Percentiles rank a stretch among this genome's conserved stretches.
Conservation (phyloP, 306 rosid species). For the Lupinus albus region DNA sequence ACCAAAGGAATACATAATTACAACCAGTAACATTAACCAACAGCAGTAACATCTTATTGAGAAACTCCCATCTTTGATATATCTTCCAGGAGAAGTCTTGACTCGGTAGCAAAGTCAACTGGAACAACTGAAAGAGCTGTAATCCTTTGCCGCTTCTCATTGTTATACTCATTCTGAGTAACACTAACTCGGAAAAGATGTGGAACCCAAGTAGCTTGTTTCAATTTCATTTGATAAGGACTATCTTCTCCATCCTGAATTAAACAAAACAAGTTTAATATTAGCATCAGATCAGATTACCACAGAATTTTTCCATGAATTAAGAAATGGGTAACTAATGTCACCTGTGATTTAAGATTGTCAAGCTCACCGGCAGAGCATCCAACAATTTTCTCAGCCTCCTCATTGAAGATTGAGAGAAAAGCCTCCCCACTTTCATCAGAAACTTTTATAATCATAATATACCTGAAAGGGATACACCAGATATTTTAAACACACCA, state of each 20-base stretch:
- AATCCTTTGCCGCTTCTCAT: constrained; percentile 81
- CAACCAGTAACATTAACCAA: constrained; percentile 21
- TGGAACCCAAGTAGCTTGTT: constrained; percentile 80
- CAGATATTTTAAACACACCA: neutral
- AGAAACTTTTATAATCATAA: constrained; percentile 55
- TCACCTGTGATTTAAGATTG: constrained; percentile 65
- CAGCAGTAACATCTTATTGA: constrained; percentile 19
- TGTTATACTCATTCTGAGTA: constrained; percentile 76
- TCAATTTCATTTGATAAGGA: constrained; percentile 58
- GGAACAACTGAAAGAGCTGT: constrained; percentile 76
- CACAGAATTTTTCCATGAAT: neutral
- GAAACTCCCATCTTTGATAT: constrained; percentile 68
- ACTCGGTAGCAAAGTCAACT: constrained; percentile 83
- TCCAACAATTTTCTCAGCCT: constrained; percentile 79
- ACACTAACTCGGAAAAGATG: constrained; percentile 80
- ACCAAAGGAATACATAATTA: constrained; percentile 39
- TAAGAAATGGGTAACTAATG: neutral
- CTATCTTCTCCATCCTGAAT: constrained; percentile 65
- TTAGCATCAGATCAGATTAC: neutral
- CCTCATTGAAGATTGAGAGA: constrained; percentile 66
- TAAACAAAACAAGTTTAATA: neutral
- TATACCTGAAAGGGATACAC: constrained; percentile 53
- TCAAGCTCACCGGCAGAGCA: constrained; percentile 89
- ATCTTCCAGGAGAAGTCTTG: constrained; percentile 72
- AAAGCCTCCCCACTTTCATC: constrained; percentile 72